Conservation (phyloP, 345 rosid species). For the Luvunga scandens region DNA sequence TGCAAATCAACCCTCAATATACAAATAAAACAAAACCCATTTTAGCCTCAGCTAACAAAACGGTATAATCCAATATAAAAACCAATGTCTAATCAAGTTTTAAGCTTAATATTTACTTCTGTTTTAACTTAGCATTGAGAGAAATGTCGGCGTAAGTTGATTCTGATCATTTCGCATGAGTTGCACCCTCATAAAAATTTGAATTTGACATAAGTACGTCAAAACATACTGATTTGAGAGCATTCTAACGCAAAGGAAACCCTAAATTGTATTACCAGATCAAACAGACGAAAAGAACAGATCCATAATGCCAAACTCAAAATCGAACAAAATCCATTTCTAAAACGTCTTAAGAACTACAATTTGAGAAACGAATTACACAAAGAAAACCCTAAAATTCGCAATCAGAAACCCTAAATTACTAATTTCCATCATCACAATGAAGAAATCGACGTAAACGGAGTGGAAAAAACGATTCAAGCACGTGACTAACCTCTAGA, state of each 20-base stretch:
- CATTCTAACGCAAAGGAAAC: background rate
- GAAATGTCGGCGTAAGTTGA: background rate
- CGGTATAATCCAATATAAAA: background rate
- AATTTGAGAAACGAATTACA: conserved; percentile 30
- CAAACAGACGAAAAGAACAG: conserved; percentile 40
- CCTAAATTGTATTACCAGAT: conserved; percentile 14
- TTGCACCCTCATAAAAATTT: background rate
- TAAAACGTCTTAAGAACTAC: conserved; percentile 33
- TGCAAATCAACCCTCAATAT: background rate
- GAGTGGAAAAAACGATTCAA: conserved; percentile 24
- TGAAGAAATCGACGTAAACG: conserved; percentile 21
- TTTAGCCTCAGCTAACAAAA: background rate
- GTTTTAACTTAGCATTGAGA: background rate
- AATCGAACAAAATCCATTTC: conserved; percentile 32
- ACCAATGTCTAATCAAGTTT: background rate
- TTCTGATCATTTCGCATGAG: background rate
- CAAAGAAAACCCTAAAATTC: conserved; percentile 20
- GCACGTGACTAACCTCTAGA: conserved; percentile 24
- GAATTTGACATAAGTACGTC: background rate
- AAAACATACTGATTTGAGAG: background rate
- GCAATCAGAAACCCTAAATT: conserved; percentile 25
- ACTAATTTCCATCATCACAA: conserved; percentile 10
- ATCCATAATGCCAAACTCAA: conserved; percentile 40
- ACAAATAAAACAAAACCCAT: background rate
- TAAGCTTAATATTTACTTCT: background rate